Conservation (phyloP, 805 yeast species). For the Babjeviella inositovora region DNA sequence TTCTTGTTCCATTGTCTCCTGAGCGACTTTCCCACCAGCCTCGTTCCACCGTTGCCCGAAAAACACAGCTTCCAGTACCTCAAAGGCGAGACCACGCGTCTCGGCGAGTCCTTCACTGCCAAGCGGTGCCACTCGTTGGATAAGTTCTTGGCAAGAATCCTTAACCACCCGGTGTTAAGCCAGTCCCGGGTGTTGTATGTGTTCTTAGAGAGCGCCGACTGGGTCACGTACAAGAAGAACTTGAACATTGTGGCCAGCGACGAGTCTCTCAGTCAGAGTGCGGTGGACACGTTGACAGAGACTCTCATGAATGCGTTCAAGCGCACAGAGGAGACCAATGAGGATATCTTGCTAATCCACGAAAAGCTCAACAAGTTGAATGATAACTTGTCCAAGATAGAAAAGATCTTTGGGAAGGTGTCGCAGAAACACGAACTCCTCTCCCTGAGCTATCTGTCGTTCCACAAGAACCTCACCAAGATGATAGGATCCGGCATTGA, state of each 20-base stretch:
- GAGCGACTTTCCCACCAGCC: constrained; percentile 70
- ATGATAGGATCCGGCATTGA: constrained; percentile 36
- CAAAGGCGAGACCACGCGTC: constrained; percentile 90
- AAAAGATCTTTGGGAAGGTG: constrained; percentile 59
- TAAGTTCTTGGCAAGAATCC: constrained; percentile 57
- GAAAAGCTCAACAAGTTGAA: constrained; percentile 75
- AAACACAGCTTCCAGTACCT: constrained; percentile 82
- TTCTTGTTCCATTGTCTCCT: constrained; percentile 58
- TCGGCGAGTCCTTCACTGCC: constrained; percentile 68
- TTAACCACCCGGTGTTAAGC: constrained; percentile 58
- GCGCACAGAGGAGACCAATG: constrained; percentile 65
- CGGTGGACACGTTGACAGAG: constrained; percentile 75
- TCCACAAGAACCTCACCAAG: constrained; percentile 54
- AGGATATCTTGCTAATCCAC: constrained; percentile 40
- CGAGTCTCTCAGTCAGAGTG: constrained; percentile 13
- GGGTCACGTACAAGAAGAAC: constrained; percentile 53
- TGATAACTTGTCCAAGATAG: constrained; percentile 68
- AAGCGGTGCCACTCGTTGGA: constrained; percentile 71
- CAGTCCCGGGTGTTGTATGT: constrained; percentile 55
- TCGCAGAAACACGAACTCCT: constrained; percentile 58
- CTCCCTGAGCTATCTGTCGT: constrained; percentile 57
- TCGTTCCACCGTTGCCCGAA: constrained; percentile 90
- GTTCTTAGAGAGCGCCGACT: constrained; percentile 59
- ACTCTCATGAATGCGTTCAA: constrained; percentile 89
- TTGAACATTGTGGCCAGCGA: constrained; percentile 18